phyloP scores from a whole-genome alignment of 352 stramenopile species.

The Phytopythium delawarense region DNA sequence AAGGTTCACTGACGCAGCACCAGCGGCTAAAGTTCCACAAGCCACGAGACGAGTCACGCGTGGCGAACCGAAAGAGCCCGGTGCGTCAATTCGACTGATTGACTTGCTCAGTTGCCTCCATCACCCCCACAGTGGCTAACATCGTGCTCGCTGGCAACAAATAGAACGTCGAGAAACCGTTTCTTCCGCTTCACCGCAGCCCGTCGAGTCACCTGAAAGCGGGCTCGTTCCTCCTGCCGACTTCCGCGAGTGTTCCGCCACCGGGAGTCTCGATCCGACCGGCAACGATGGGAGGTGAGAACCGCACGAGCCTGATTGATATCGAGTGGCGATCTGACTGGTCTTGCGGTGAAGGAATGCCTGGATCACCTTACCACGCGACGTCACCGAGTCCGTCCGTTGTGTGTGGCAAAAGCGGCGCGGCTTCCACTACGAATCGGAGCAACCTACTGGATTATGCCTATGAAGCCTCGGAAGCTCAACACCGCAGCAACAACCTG shows the following conservation, averaged over 20 bases:
- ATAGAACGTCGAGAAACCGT: conserved; percentile 31
- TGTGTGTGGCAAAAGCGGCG: background rate
- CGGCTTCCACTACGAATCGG: background rate
- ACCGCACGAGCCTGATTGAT: background rate
- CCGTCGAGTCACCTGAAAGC: background rate
- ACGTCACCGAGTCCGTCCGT: background rate
- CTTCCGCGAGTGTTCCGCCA: conserved; percentile 11
- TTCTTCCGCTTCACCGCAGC: conserved; percentile 41
- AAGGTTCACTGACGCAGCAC: conserved; percentile 77
- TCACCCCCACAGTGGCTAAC: background rate
- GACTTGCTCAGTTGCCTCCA: background rate
- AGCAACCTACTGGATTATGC: background rate
- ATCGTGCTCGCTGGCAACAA: background rate
- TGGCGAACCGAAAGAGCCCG: conserved; percentile 25
- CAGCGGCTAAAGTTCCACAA: conserved; percentile 73
- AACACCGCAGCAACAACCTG: conserved; percentile 25
- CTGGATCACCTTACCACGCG: conserved; percentile 1
- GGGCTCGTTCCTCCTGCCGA: conserved; percentile 3
- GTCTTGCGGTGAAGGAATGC: background rate
- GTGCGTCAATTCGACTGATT: conserved; percentile 6
- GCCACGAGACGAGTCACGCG: conserved; percentile 19
- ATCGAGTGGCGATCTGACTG: background rate
- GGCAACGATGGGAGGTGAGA: conserved; percentile 27
- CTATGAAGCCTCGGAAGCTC: background rate
- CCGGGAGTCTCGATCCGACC: conserved; percentile 51